Evolutionary conservation across 2,329 filamentous ascomycete species (phyloP).

Genomic region (Fusarium continuum): DNA sequence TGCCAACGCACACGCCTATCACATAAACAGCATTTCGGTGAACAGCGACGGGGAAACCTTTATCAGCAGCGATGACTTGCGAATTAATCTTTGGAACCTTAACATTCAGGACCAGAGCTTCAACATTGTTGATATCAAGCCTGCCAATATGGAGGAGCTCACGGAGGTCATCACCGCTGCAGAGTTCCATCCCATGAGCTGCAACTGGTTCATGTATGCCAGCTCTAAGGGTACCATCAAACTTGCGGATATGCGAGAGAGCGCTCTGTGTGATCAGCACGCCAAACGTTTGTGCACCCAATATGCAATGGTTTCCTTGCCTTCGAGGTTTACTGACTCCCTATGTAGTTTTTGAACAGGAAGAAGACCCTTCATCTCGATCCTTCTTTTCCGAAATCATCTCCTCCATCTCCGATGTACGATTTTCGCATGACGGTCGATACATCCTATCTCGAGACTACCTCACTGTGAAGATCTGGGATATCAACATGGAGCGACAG

Average conservation of each 20-base stretch:
- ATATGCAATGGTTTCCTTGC: neutral
- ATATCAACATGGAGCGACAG: slow-evolving; percentile 98
- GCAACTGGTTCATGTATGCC: slow-evolving; percentile 99
- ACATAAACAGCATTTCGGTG: slow-evolving; percentile 99
- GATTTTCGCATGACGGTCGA: slow-evolving; percentile 94
- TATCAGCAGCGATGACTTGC: slow-evolving; percentile 96
- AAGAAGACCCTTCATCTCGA: slow-evolving; percentile 94
- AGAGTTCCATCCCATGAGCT: slow-evolving; percentile 95
- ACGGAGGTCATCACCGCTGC: slow-evolving; percentile 99
- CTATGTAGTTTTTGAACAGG: slow-evolving; percentile 94
- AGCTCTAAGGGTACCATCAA: slow-evolving; percentile 99
- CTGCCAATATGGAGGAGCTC: slow-evolving; percentile 99
- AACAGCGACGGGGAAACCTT: slow-evolving; percentile 99
- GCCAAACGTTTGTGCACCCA: slow-evolving; percentile 75
- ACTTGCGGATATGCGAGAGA: slow-evolving; percentile 97
- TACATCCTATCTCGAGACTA: slow-evolving; percentile 99
- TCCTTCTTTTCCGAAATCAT: slow-evolving; percentile 99
- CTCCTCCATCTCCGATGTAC: slow-evolving; percentile 97
- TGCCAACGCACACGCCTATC: slow-evolving; percentile 97
- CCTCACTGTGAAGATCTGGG: slow-evolving; percentile 99
- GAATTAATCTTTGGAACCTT: slow-evolving; percentile 98
- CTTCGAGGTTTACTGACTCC: slow-evolving; percentile 34
- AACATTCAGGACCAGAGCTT: slow-evolving; percentile 99
- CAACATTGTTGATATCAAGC: slow-evolving; percentile 99
- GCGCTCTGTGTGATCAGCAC: slow-evolving; percentile 93